Evolutionary conservation across 2,329 filamentous ascomycete genomes (phyloP), one percentile per base, ranked within the genome.

Genomic region (Trichoderma breve): DNA sequence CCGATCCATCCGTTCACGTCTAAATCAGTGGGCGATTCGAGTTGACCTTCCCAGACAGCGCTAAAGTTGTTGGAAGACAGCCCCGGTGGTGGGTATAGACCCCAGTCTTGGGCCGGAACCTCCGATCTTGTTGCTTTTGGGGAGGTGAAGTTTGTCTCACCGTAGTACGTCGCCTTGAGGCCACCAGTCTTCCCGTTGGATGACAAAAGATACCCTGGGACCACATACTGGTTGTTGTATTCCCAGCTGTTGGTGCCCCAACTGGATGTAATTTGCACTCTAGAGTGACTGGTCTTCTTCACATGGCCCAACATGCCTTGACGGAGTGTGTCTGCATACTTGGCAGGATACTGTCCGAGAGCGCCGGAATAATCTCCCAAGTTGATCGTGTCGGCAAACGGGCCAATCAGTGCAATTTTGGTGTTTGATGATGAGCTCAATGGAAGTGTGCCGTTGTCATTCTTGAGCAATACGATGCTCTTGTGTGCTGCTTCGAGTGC

Each of bases 231-330:
- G 66, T 72, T 72, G 24, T 70, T 70, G 47, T 70, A 72, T 43
- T 72, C 71, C 71, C 71, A 72, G 34, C 66, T 70, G n/a, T 72
- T 72, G 11, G 58, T 64, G 4, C 71, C 71, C 71, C 71, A 72
- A 11, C 71, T 72, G 15, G 66, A 58, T 34, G 11, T 34, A 11
- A 72, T 39, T 24, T 61, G 28, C 8, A 32, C 63, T 9, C 26
- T n/a, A 1, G 65, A 58, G 32, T 28, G 32, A 14, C 47, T 34
- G 6, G 24, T 60, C 14, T 72, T 64, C 6, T 70, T 58, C 9
- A 70, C 14, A 51, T 72, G 53, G 9, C 68, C 26, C 14, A 72
- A 34, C 15, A 72, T 39, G 12, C 71, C 71, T 26, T 72, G 66
- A 0, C 71, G 57, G 5, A 72, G 36, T 0, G 71, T 72, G 5